Evolutionary conservation across 495 filamentous ascomycete genomes (phyloP).

Genomic region (Jackrogersella minutella): DNA sequence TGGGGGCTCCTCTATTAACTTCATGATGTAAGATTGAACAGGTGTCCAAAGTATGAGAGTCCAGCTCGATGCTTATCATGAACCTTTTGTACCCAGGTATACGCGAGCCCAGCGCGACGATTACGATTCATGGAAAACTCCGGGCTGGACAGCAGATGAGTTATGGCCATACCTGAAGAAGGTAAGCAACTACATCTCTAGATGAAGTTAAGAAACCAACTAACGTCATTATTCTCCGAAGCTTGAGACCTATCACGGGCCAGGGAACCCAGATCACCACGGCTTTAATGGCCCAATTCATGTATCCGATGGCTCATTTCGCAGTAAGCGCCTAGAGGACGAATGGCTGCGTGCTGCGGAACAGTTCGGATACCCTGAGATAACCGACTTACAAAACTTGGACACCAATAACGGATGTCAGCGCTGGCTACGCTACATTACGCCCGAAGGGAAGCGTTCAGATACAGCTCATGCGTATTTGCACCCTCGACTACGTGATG

Average conservation of each 20-base stretch:
- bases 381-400: constrained; percentile 55
- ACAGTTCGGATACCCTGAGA: constrained; percentile 53
- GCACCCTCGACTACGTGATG: constrained; percentile 55
- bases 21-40: constrained; percentile 58
- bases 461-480: constrained; percentile 56
- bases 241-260: constrained; percentile 61
- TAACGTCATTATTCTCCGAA: constrained; percentile 14
- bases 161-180: constrained; percentile 62
- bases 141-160: constrained; percentile 61
- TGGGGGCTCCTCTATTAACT: constrained; percentile 67
- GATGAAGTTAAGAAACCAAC: neutral
- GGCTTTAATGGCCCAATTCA: constrained; percentile 59
- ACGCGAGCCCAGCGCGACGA: constrained; percentile 50
- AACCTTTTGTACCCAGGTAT: constrained; percentile 36
- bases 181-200: constrained; percentile 42
- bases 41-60: neutral
- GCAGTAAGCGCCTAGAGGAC: constrained; percentile 43
- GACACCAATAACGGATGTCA: constrained; percentile 49
- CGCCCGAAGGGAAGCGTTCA: constrained; percentile 56
- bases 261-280: constrained; percentile 50
- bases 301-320: constrained; percentile 54
- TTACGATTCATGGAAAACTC: constrained; percentile 61
- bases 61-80: neutral
- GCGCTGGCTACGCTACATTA: constrained; percentile 43
- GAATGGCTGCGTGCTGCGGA: constrained; percentile 54